Evolutionary conservation across 2,329 filamentous ascomycete species (phyloP).

Genomic region (Sphaerulina populicola): DNA sequence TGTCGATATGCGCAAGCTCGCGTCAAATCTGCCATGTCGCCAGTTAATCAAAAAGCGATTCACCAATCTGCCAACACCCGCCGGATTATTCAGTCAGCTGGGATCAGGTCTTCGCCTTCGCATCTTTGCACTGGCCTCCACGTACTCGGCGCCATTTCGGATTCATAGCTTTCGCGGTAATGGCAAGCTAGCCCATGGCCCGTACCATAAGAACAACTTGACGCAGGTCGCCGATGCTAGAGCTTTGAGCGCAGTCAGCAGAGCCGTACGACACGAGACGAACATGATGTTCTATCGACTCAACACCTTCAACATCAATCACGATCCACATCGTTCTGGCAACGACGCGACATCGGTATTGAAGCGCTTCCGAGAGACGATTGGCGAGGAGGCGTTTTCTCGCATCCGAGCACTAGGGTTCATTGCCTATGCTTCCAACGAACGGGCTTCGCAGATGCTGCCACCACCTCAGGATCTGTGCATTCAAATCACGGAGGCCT

Average conservation of each 20-base stretch:
- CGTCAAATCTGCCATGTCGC: not conserved
- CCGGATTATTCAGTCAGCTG: slow-evolving; percentile 4
- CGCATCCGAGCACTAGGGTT: not conserved
- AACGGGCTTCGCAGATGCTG: not conserved
- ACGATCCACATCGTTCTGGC: slow-evolving; percentile 2
- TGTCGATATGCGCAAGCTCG: slow-evolving; percentile 6
- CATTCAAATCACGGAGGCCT: not conserved
- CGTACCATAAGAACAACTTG: not conserved
- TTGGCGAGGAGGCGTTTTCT: slow-evolving; percentile 1
- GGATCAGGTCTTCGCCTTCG: not conserved
- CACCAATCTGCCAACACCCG: slow-evolving; percentile 2
- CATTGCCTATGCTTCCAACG: not conserved
- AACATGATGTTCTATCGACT: slow-evolving; percentile 6
- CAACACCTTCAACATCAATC: slow-evolving; percentile 5
- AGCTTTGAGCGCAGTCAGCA: slow-evolving; percentile 6
- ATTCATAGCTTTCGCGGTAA: slow-evolving; percentile 9
- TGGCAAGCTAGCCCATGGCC: slow-evolving; percentile 2
- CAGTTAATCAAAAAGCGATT: slow-evolving; percentile 6
- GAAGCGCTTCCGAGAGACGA: not conserved
- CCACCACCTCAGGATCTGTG: not conserved
- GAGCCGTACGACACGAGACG: slow-evolving; percentile 3
- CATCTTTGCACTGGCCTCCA: slow-evolving; percentile 4
- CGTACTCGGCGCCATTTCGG: not conserved
- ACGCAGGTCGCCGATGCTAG: not conserved
- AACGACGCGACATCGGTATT: slow-evolving; percentile 1